Conservation (phyloP, 257 asterid species). For the Solanum bulbocastanum region DNA sequence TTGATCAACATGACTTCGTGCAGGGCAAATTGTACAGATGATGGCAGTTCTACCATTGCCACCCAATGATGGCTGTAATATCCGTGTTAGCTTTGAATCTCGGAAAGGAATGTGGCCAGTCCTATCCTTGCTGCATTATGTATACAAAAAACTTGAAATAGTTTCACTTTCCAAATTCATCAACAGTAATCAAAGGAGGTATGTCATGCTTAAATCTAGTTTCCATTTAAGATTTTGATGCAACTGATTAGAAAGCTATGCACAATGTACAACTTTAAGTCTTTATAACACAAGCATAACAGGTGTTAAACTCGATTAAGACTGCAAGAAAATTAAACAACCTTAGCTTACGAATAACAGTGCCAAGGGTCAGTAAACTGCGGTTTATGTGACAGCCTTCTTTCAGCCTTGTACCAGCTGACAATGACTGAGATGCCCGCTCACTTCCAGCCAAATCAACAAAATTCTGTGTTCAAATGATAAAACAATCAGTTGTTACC, state of each 20-base stretch:
- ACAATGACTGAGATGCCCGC: conserved; percentile 30
- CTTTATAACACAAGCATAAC: not conserved
- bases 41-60: conserved; percentile 17
- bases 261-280: not conserved
- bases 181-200: not conserved
- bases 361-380: conserved; percentile 40
- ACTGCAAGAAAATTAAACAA: not conserved
- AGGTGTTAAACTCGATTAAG: not conserved
- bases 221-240: not conserved
- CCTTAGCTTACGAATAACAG: conserved; percentile 57
- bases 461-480: conserved; percentile 21
- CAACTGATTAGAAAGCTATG: not conserved
- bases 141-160: not conserved
- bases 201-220: not conserved
- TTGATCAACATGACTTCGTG: conserved; percentile 17
- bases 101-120: conserved; percentile 13
- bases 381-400: conserved; percentile 47
- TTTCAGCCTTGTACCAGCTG: conserved; percentile 33
- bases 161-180: not conserved
- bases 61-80: conserved; percentile 16
- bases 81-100: conserved; percentile 20
- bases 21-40: conserved; percentile 22
- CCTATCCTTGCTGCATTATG: conserved; percentile 13
- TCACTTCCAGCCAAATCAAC: conserved; percentile 51
- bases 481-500: not conserved